Evolutionary conservation across 345 rosid genomes (phyloP).

Genomic region (Salix viminalis): DNA sequence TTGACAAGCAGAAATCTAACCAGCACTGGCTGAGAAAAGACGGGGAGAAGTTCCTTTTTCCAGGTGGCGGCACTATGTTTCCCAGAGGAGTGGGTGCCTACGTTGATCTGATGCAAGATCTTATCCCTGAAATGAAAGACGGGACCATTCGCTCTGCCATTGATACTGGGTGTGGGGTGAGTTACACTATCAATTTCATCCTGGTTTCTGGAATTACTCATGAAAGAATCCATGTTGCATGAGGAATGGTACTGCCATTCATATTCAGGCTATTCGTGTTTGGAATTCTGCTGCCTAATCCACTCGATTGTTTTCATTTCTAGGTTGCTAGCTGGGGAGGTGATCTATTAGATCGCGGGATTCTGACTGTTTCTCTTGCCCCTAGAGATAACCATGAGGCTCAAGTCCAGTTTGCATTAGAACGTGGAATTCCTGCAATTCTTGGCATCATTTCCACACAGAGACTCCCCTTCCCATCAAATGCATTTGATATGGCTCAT

Average conservation of each 20-base stretch:
- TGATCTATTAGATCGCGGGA: conserved; percentile 81
- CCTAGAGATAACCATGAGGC: conserved; percentile 99
- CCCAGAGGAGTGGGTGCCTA: conserved; percentile 90
- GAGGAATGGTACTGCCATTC: neutral
- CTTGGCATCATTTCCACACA: conserved; percentile 97
- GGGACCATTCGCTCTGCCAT: conserved; percentile 90
- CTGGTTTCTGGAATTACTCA: neutral
- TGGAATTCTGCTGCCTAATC: neutral
- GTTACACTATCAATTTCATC: conserved; percentile 13
- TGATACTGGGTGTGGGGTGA: conserved; percentile 98
- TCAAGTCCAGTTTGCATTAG: conserved; percentile 96
- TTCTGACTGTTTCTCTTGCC: conserved; percentile 87
- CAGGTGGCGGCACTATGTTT: conserved; percentile 99
- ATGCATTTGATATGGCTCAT: conserved; percentile 97
- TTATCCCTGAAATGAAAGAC: conserved; percentile 91
- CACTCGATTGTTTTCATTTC: conserved; percentile 1
- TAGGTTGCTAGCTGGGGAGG: conserved; percentile 99
- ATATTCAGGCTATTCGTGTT: no score
- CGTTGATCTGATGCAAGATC: conserved; percentile 87
- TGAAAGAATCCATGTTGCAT: neutral
- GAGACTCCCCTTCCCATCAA: conserved; percentile 95
- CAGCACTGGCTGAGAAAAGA: conserved; percentile 92
- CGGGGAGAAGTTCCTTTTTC: conserved; percentile 86
- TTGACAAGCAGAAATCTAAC: conserved; percentile 91
- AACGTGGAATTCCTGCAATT: conserved; percentile 96